A percentile compares a stretch with the other conserved stretches of the same genome.
These are phyloP conservation scores for Lumnitzera racemosa DNA, from an alignment of 345 rosid species.

Conservation along the genomic window DNA sequence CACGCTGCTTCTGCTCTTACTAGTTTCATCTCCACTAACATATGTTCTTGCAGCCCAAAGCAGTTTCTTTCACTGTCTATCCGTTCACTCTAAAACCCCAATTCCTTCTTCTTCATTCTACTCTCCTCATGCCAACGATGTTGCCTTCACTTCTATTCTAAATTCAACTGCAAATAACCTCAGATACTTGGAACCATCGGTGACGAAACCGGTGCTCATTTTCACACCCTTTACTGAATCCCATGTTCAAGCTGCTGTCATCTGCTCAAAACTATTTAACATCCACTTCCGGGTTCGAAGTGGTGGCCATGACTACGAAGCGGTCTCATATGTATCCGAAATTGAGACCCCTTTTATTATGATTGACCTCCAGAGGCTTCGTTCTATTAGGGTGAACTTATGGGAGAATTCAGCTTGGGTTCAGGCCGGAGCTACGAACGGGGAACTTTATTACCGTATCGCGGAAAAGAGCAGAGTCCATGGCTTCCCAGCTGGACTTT, in stretches of 20 bases:
- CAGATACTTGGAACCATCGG: conserved; percentile 28
- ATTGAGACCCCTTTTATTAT: conserved; percentile 42
- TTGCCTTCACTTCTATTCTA: conserved; percentile 36
- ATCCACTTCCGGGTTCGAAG: conserved; percentile 45
- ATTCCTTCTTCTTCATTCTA: conserved; percentile 25
- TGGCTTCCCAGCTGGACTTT: conserved; percentile 66
- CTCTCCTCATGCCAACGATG: conserved; percentile 17
- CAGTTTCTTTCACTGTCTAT: conserved; percentile 35
- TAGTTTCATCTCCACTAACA: conserved; percentile 7
- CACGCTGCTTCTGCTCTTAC: conserved; percentile 12
- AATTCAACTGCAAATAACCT: conserved; percentile 45
- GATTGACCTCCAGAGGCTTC: conserved; percentile 42
- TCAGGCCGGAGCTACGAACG: conserved; percentile 64
- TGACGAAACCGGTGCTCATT: conserved; percentile 55
- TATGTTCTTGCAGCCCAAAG: conserved; percentile 20
- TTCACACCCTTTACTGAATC: conserved; percentile 38
- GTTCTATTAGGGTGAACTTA: conserved; percentile 31
- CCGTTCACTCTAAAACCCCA: conserved; percentile 16
- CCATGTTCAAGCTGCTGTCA: conserved; percentile 57
- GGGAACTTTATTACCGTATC: conserved; percentile 55
- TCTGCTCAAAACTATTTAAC: conserved; percentile 36
- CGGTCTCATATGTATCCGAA: conserved; percentile 45
- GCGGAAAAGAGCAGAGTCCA: conserved; percentile 47
- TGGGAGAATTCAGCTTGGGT: conserved; percentile 51
- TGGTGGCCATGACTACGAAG: conserved; percentile 75